Evolutionary conservation across 768 basidiomycete species (phyloP).

Genomic region (Rhodotorula toruloides): DNA sequence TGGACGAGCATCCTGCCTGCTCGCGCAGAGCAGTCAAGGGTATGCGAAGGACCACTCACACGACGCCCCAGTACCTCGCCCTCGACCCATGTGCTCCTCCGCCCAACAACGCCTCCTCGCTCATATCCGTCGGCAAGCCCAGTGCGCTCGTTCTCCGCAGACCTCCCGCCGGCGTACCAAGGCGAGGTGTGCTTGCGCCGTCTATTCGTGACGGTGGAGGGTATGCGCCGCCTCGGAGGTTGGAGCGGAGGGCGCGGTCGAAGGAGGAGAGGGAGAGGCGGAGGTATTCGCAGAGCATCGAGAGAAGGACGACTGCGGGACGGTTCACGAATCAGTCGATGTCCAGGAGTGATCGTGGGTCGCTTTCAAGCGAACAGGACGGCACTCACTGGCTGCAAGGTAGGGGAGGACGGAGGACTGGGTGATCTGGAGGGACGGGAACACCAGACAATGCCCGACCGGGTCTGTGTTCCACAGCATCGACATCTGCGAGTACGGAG

Average conservation of each 20-base stretch:
- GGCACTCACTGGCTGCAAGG: slow-evolving; percentile 6
- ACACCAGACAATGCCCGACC: slow-evolving; percentile 21
- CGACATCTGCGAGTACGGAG: slow-evolving; percentile 12
- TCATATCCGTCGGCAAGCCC: background rate
- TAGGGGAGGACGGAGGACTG: slow-evolving; percentile 3
- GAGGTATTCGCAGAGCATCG: slow-evolving; percentile 21
- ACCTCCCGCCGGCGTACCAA: background rate
- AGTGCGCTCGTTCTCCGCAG: slow-evolving; percentile 15
- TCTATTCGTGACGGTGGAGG: background rate
- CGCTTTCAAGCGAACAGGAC: too few relatives aligned
- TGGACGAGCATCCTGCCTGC: too few relatives aligned
- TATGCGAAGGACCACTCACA: too few relatives aligned
- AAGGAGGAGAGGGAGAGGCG: slow-evolving; percentile 22
- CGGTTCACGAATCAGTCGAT: background rate
- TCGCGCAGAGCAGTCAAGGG: too few relatives aligned
- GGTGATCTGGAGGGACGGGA: slow-evolving; percentile 22
- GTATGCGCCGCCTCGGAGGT: slow-evolving; percentile 16
- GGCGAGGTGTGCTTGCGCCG: background rate
- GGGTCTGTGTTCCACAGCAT: slow-evolving; percentile 29
- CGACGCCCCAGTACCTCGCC: slow-evolving; percentile 12
- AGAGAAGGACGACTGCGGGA: slow-evolving; percentile 12
- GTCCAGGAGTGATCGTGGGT: background rate
- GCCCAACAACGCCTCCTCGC: slow-evolving; percentile 11
- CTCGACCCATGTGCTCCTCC: background rate
- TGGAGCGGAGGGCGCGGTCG: slow-evolving; percentile 26